These are phyloP conservation scores for Jacaranda mimosifolia DNA, from an alignment of 257 asterid species.

Conservation along the genomic window DNA sequence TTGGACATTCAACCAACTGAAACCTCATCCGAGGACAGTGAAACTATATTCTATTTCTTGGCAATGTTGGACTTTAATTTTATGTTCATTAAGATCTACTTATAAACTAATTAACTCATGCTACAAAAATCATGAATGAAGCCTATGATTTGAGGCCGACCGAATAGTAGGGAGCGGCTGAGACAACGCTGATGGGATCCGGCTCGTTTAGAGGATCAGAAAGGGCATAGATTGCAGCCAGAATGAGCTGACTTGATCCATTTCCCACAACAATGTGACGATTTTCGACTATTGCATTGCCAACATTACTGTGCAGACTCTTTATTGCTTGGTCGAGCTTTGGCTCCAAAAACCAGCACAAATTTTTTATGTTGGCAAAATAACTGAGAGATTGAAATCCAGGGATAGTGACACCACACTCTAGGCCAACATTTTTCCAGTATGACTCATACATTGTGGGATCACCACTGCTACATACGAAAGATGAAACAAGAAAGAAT, in stretches of 20 bases:
- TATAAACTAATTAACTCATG: conserved; percentile 2
- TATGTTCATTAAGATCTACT: conserved; percentile 18
- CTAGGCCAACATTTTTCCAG: conserved; percentile 47
- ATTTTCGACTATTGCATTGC: conserved; percentile 66
- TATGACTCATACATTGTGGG: conserved; percentile 56
- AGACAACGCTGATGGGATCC: conserved; percentile 66
- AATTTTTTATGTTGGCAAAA: conserved; percentile 51
- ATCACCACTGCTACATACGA: conserved; percentile 48
- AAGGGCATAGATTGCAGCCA: conserved; percentile 76
- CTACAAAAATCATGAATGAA: background rate
- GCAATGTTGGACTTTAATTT: conserved; percentile 32
- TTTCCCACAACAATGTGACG: conserved; percentile 71
- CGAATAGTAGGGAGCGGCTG: conserved; percentile 82
- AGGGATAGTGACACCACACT: conserved; percentile 40
- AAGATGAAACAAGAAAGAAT: background rate
- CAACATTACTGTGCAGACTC: conserved; percentile 57
- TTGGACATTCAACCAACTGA: conserved; percentile 40
- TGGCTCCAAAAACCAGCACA: conserved; percentile 88
- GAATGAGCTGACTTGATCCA: conserved; percentile 86
- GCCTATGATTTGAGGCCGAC: conserved; percentile 38
- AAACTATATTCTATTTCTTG: conserved; percentile 10
- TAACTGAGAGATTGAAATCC: conserved; percentile 75
- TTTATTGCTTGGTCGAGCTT: conserved; percentile 70
- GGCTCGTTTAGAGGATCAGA: conserved; percentile 45
- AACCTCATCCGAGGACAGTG: conserved; percentile 45